phyloP scores from a whole-genome alignment of 495 filamentous ascomycete species.

The Lichina pygmaea region DNA sequence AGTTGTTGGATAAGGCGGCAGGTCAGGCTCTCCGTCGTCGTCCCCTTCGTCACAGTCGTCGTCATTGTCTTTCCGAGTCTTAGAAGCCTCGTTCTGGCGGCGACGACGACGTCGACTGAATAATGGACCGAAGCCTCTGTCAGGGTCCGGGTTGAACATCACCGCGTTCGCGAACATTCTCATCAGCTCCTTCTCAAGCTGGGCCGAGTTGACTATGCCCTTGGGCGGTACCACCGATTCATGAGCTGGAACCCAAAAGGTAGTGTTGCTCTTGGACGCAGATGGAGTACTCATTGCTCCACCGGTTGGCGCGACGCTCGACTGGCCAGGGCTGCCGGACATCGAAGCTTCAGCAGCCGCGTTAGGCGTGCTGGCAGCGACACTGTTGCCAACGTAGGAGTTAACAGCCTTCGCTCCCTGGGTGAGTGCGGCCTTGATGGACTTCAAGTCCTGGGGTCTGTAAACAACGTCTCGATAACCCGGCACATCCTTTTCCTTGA shows the following conservation, averaged over 20 bases:
- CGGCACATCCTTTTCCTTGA: conserved; percentile 62
- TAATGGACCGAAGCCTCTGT: conserved; percentile 35
- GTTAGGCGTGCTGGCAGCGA: conserved; percentile 13
- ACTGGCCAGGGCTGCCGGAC: conserved; percentile 18
- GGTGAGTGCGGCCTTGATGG: conserved; percentile 50
- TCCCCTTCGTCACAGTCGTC: conserved; percentile 7
- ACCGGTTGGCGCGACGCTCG: conserved; percentile 16
- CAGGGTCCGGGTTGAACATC: conserved; percentile 75
- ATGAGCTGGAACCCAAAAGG: conserved; percentile 37
- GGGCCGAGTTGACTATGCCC: conserved; percentile 78
- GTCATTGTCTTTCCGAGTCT: conserved; percentile 11
- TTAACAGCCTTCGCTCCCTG: conserved; percentile 51
- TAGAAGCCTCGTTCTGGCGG: too few species aligned
- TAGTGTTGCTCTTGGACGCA: conserved; percentile 12
- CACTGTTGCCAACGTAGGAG: conserved; percentile 18
- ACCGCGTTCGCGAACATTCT: conserved; percentile 94
- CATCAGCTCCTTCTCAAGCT: conserved; percentile 85
- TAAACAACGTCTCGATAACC: conserved; percentile 73
- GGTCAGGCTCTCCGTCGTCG: conserved; percentile 4
- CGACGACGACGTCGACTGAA: conserved; percentile 14
- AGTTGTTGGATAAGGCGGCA: neutral
- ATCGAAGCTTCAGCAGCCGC: conserved; percentile 8
- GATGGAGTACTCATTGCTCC: conserved; percentile 9
- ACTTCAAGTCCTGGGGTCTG: conserved; percentile 70
- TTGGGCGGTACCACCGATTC: conserved; percentile 61